Conservation (phyloP, 1,284 basidiomycete species). For the Pseudozyma sp. region DNA sequence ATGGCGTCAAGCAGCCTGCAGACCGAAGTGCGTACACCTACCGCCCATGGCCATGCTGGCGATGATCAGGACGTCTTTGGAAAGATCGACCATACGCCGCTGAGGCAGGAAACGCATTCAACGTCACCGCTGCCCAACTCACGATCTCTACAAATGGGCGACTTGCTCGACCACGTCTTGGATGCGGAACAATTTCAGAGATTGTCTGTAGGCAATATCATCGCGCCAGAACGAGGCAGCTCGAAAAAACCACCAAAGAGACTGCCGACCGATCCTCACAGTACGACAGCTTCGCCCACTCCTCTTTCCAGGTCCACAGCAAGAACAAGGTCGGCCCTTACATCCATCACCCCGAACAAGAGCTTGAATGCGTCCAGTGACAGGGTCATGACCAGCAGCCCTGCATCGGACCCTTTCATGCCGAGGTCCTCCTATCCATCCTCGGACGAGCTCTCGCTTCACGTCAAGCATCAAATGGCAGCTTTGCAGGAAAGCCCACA, state of each 20-base stretch:
- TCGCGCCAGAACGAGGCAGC: conserved; percentile 37
- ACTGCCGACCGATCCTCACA: conserved; percentile 23
- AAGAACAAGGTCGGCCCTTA: conserved; percentile 17
- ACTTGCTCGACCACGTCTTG: conserved; percentile 37
- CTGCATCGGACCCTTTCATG: conserved; percentile 16
- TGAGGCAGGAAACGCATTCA: conserved; percentile 41
- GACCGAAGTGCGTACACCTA: conserved; percentile 23
- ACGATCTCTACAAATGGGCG: conserved; percentile 39
- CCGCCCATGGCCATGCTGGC: background rate
- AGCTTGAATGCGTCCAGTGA: background rate
- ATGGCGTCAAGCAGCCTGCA: conserved; percentile 1
- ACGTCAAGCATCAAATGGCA: conserved; percentile 42
- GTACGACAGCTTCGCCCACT: conserved; percentile 34
- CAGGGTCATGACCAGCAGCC: conserved; percentile 1
- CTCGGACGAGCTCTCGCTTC: conserved; percentile 27
- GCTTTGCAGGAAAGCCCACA: conserved; percentile 35
- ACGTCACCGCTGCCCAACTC: conserved; percentile 47
- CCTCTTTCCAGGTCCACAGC: conserved; percentile 25
- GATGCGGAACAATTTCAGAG: conserved; percentile 27
- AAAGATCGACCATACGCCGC: conserved; percentile 41
- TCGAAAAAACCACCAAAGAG: conserved; percentile 39
- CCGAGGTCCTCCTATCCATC: conserved; percentile 19
- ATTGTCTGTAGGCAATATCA: conserved; percentile 42
- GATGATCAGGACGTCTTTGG: conserved; percentile 39
- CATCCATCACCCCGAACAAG: conserved; percentile 27